Evolutionary conservation across 768 basidiomycete genomes (phyloP).

Genomic region (Leucocoprinus birnbaumii): DNA sequence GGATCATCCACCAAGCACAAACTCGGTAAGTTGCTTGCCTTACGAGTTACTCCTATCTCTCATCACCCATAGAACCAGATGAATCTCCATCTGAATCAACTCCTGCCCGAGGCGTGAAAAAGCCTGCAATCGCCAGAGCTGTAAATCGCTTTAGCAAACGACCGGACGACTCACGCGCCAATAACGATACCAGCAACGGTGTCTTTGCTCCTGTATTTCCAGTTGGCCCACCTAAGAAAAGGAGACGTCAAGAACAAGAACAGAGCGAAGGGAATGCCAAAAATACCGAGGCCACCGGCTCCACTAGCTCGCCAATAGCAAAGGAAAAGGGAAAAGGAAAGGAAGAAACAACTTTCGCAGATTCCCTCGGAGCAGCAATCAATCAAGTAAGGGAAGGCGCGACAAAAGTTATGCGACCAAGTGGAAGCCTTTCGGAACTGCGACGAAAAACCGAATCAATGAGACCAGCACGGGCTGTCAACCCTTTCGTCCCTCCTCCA

Average conservation of each 20-base stretch:
- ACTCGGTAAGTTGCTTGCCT: not conserved
- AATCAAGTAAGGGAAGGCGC: slow-evolving; percentile 3
- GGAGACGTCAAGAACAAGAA: not conserved
- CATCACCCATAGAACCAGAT: too few relatives aligned
- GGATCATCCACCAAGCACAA: not conserved
- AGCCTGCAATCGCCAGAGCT: not conserved
- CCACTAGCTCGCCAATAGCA: not conserved
- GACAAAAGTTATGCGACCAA: not conserved
- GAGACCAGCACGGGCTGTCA: too few relatives aligned
- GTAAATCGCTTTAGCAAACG: not conserved
- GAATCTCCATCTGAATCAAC: not conserved
- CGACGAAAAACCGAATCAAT: not conserved
- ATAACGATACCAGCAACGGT: not conserved
- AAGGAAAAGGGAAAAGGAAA: not conserved
- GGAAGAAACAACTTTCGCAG: not conserved
- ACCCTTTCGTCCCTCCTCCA: not conserved
- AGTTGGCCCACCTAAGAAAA: slow-evolving; percentile 5
- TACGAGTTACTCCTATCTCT: too few relatives aligned
- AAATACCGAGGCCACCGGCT: not conserved
- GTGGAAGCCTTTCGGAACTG: not conserved
- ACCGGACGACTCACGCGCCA: not conserved
- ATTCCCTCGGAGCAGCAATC: slow-evolving; percentile 6
- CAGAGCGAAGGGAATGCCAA: not conserved
- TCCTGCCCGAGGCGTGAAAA: not conserved
- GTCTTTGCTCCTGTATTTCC: slow-evolving; percentile 1